These are phyloP conservation scores for Morella rubra DNA, from an alignment of 306 rosid species.

Conservation along the genomic window DNA sequence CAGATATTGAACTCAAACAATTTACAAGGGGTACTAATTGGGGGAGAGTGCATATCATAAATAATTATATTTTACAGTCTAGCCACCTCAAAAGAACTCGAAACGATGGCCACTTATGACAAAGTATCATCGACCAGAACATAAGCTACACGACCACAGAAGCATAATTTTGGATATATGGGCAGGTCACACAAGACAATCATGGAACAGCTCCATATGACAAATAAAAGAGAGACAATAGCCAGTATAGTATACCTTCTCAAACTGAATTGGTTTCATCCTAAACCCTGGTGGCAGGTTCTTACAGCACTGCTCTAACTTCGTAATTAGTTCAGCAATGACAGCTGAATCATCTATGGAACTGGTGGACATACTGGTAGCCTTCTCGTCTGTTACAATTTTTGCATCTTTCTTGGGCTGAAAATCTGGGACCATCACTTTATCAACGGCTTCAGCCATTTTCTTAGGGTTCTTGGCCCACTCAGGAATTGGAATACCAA, in stretches of 20 bases:
- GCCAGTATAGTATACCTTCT: constrained; percentile 54
- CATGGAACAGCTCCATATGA: constrained; percentile 1
- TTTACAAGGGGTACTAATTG: neutral
- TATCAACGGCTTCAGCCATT: constrained; percentile 72
- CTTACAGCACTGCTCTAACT: constrained; percentile 57
- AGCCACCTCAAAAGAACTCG: neutral
- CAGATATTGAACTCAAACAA: neutral
- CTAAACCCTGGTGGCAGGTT: constrained; percentile 63
- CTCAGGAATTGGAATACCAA: constrained; percentile 83
- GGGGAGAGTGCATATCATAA: neutral
- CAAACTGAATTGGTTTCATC: constrained; percentile 96
- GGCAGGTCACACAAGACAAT: neutral
- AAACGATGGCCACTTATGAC: neutral
- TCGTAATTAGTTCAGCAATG: constrained; percentile 64
- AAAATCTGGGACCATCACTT: constrained; percentile 78
- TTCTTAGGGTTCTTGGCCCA: constrained; percentile 72
- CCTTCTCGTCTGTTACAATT: constrained; percentile 92
- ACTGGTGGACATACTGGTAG: constrained; percentile 67
- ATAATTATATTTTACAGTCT: neutral
- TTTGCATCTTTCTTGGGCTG: constrained; percentile 77
- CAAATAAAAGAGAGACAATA: neutral
- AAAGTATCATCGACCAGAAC: neutral
- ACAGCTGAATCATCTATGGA: constrained; percentile 83
- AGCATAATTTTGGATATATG: neutral
- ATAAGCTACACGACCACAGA: neutral